Conservation (phyloP, 768 basidiomycete genomes). For the Chalciporus pseudorubinellus region DNA sequence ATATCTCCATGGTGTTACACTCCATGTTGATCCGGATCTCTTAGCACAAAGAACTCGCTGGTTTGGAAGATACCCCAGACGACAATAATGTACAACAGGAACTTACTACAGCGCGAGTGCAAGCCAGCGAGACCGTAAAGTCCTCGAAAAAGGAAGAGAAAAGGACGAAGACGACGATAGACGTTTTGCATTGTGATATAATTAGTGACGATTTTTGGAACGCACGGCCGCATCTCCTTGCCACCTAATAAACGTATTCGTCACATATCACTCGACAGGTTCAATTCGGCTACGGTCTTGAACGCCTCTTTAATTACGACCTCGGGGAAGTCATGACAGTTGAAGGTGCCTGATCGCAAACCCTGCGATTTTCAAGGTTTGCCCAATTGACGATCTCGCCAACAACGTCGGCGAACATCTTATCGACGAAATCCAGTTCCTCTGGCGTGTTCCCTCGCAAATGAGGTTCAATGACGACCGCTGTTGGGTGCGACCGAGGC, state of each 20-base stretch:
- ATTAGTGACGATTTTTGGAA: conserved; percentile 83
- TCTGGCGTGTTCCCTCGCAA: too few relatives aligned
- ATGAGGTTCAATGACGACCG: too few relatives aligned
- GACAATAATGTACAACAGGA: neutral
- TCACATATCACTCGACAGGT: neutral
- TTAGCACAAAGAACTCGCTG: conserved; percentile 11
- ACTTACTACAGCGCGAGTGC: too few relatives aligned
- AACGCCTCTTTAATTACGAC: neutral
- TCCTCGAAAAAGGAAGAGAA: conserved; percentile 28
- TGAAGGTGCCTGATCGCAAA: too few relatives aligned
- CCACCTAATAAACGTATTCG: conserved; percentile 27
- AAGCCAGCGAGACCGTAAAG: conserved; percentile 4
- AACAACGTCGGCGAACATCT: too few relatives aligned
- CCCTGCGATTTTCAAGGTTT: too few relatives aligned
- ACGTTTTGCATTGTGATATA: conserved; percentile 77
- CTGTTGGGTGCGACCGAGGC: too few relatives aligned
- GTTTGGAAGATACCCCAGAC: neutral
- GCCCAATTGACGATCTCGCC: too few relatives aligned
- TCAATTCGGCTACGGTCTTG: conserved; percentile 12
- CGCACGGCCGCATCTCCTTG: conserved; percentile 52
- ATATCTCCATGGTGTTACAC: neutral
- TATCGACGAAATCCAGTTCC: too few relatives aligned
- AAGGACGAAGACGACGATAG: conserved; percentile 44
- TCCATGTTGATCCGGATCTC: neutral
- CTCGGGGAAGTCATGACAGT: too few relatives aligned